These are phyloP conservation scores for Corylus heterophylla DNA, from an alignment of 306 rosid species.

Conservation along the genomic window DNA sequence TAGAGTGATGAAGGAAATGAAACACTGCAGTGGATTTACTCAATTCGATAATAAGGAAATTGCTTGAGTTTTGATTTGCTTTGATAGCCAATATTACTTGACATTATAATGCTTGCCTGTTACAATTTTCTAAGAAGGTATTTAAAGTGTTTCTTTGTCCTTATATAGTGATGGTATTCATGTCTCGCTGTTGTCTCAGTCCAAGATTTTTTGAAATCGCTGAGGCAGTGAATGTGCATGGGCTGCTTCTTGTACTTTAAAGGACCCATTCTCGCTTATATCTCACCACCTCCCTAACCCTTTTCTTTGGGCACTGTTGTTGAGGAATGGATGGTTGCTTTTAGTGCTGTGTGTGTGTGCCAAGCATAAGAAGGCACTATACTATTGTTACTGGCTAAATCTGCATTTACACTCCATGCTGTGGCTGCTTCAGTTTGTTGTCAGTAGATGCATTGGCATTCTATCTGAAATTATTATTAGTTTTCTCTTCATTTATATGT, in stretches of 20 bases:
- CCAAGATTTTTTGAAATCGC: neutral
- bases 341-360: neutral
- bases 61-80: neutral
- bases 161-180: neutral
- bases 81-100: constrained; percentile 1
- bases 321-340: neutral
- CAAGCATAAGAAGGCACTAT: neutral
- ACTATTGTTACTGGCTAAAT: neutral
- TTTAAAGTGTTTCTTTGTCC: neutral
- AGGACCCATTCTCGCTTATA: neutral
- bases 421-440: neutral
- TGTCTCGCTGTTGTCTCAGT: neutral
- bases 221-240: neutral
- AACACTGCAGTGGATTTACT: constrained; percentile 8
- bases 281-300: neutral
- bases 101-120: neutral
- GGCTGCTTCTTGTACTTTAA: neutral
- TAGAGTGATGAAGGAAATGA: constrained; percentile 9
- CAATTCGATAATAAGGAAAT: neutral
- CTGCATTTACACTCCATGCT: neutral
- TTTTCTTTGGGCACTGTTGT: neutral
- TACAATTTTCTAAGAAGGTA: neutral
- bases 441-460: neutral
- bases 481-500: neutral
- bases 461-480: neutral